Base-by-base conservation (phyloP, 352 stramenopile species). In the Globisporangium uncinulatum region DNA sequence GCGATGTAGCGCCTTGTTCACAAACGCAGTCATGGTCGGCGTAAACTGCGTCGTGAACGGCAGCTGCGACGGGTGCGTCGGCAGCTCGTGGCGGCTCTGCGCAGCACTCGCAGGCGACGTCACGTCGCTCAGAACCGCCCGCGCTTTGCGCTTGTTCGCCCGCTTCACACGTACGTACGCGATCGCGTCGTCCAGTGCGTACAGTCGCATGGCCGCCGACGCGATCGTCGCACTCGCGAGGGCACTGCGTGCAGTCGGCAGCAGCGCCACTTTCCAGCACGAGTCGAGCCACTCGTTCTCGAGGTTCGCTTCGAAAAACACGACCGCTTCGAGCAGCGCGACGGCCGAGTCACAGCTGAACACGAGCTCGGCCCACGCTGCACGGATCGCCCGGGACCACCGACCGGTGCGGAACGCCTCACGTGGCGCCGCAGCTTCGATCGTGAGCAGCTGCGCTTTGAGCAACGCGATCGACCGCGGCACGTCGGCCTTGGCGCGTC, bases 241-340 rank as follows among this genome's bases (percentile, higher is more conserved):
- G 4, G 79, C 73, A 37, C 74, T 79, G 46, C 82, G 77, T 11
- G 79, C 74, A 3, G 80, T 85, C 34, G 81, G 77, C 36, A 92
- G 58, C 9, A 70, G 71, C 6, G 84, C 83, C 4, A 79, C 71
- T 52, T 89, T 92, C 79, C 79, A 94, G 31, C 70, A 71, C 3
- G 80, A 66, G 56, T 94, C 85, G 13, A 94, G 67, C 74, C 76
- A 92, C 43, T 94, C 85, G 7, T 57, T 69, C 44, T 94, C 85
- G 46, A 94, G 65, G 31, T 76, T 86, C 4, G 75, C 78, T 59
- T 94, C 85, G 21, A 94, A 61, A 20, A 86, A 79, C 32, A 94
- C 64, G n/a, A 82, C 73, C 11, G 73, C 80, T 46, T 92, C 77
- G 54, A 92, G 62, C 8, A 94, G 50, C 39, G 59, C 56, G 11